phyloP scores from a whole-genome alignment of 164 flowering plant genomes.

The Vitis rupestris region DNA sequence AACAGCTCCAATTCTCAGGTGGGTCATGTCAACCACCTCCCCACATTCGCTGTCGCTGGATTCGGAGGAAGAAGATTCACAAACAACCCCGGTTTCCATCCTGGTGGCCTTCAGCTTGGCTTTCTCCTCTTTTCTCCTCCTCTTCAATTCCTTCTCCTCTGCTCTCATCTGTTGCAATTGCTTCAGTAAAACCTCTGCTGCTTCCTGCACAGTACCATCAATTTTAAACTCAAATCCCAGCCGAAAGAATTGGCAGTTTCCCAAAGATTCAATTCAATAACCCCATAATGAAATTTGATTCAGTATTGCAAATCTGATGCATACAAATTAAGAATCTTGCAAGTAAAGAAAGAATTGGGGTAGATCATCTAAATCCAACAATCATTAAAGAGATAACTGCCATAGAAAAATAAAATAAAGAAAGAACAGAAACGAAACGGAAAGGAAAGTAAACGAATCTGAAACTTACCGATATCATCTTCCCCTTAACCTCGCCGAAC shows the following conservation, averaged over 20 bases:
- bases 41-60: slow-evolving; percentile 59
- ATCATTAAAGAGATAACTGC: too few species aligned
- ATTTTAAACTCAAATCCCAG: too few species aligned
- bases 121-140: slow-evolving; percentile 46
- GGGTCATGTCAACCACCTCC: slow-evolving; percentile 45
- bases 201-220: slow-evolving; percentile 31
- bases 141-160: slow-evolving; percentile 53
- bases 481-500: slow-evolving; percentile 19
- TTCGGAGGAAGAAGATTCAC: slow-evolving; percentile 44
- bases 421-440: neutral
- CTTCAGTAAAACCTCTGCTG: slow-evolving; percentile 32
- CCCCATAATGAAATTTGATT: too few species aligned
- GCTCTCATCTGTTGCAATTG: slow-evolving; percentile 44
- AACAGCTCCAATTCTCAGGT: slow-evolving; percentile 19
- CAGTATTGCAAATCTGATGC: too few species aligned
- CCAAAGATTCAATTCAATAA: neutral
- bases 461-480: slow-evolving; percentile 26
- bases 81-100: slow-evolving; percentile 10
- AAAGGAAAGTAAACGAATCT: neutral
- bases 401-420: neutral
- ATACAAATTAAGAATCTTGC: too few species aligned
- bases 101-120: slow-evolving; percentile 26
- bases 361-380: neutral
- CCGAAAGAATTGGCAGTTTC: too few species aligned
- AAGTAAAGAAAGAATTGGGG: too few species aligned